Conservation (phyloP, 371 early-diverging fungal genomes). For the Saksenaea oblongispora region DNA sequence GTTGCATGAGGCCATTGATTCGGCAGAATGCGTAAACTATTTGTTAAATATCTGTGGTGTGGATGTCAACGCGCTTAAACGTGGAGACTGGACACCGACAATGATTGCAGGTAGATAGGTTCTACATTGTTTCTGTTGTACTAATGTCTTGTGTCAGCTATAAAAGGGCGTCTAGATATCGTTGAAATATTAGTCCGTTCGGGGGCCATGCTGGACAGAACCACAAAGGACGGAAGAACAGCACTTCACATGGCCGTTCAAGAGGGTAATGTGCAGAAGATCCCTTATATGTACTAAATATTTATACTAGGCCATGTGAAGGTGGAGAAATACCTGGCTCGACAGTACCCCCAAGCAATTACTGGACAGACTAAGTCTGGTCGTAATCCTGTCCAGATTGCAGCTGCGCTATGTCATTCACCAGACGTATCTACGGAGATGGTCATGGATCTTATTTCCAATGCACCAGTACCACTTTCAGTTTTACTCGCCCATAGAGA, state of each 20-base stretch:
- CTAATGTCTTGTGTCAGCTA: conserved; percentile 22
- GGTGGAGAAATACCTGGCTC: conserved; percentile 35
- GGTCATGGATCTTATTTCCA: conserved; percentile 25
- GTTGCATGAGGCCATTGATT: conserved; percentile 53
- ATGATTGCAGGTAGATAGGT: conserved; percentile 47
- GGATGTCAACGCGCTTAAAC: conserved; percentile 52
- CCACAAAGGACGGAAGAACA: conserved; percentile 51
- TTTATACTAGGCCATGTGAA: conserved; percentile 37
- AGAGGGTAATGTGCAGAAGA: conserved; percentile 28
- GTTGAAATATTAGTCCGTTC: conserved; percentile 31
- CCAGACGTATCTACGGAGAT: conserved; percentile 22
- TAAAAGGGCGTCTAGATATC: conserved; percentile 43
- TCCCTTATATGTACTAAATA: neutral
- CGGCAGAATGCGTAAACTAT: conserved; percentile 34
- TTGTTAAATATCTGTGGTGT: conserved; percentile 32
- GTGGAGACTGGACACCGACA: conserved; percentile 58
- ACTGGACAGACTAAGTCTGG: conserved; percentile 44
- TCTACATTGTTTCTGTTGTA: neutral
- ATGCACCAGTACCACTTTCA: conserved; percentile 13
- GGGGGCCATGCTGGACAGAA: conserved; percentile 36
- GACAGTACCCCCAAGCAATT: conserved; percentile 34
- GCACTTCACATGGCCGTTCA: conserved; percentile 54
- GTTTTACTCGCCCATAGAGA: conserved; percentile 32
- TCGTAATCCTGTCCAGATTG: conserved; percentile 47
- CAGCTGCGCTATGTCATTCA: conserved; percentile 24